A percentile compares a stretch with the other conserved stretches of the same genome.
Conservation (phyloP, 495 filamentous ascomycete genomes). For the Melanomma pulvis-pyrius region DNA sequence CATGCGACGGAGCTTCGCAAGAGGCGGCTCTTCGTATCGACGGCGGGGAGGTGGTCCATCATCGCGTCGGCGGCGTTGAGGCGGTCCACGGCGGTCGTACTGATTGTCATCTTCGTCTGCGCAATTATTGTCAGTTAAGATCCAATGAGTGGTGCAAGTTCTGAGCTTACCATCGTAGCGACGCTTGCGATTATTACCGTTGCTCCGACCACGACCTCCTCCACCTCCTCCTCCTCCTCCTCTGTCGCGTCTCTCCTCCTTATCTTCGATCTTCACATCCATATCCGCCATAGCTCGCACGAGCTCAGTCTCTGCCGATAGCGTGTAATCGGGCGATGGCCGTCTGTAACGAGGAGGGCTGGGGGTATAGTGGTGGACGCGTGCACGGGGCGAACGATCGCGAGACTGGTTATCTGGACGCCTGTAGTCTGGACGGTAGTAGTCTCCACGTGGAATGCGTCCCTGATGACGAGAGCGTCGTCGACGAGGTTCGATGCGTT, state of each 20-base stretch:
- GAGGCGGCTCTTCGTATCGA: slow-evolving; percentile 71
- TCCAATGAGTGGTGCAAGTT: neutral
- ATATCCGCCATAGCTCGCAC: slow-evolving; percentile 63
- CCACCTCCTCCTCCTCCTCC: slow-evolving; percentile 46
- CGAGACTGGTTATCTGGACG: neutral
- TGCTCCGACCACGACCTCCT: neutral
- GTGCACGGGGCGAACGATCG: neutral
- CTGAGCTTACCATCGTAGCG: slow-evolving; percentile 56
- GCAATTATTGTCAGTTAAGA: slow-evolving; percentile 1
- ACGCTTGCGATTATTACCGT: slow-evolving; percentile 66
- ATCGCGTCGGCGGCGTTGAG: slow-evolving; percentile 61
- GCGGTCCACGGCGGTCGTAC: slow-evolving; percentile 59
- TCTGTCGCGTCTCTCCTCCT: slow-evolving; percentile 53
- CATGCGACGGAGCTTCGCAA: slow-evolving; percentile 76
- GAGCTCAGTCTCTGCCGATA: neutral
- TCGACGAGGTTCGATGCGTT: neutral
- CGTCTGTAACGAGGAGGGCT: neutral
- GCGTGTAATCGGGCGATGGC: neutral
- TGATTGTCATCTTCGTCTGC: slow-evolving; percentile 69
- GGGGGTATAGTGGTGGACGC: neutral
- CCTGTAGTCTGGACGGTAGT: neutral
- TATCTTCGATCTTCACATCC: slow-evolving; percentile 57
- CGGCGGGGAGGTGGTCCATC: neutral
- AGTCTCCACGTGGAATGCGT: neutral
- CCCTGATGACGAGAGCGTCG: neutral